Evolutionary conservation across 2,329 filamentous ascomycete genomes (phyloP), one percentile per base, ranked within the genome.

Genomic region (Trichoderma oligosporum): DNA sequence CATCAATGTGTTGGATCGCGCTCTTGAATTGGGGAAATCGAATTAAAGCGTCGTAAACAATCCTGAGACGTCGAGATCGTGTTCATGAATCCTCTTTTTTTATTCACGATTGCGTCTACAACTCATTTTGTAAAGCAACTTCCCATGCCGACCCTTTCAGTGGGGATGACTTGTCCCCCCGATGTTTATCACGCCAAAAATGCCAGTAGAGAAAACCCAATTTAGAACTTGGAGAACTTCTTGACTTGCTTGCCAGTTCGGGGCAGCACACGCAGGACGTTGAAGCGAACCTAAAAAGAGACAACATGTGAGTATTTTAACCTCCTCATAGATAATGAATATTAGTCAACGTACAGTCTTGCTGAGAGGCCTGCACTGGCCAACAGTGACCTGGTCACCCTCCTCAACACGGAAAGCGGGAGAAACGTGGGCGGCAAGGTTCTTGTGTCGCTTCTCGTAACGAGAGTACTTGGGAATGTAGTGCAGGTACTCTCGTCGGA

Each of bases 361-460:
- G 89, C 87, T 92, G 73, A 99, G 85, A 74, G 94, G 94, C 80
- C 94, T 85, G 90, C 94, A 99, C 85, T 99, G 94, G 82, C 94
- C 94, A 79, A 99, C 93, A 71, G 93, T 96, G 73, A 99, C 95
- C 82, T 93, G 88, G 82, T 99, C 94, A 86, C 94, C 95, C 78
- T 97, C 93, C 84, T 96, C 89, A 72, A 97, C 92, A 96, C 94
- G 94, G 91, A 99, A 99, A 79, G 93, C 93, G 72, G 94, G 94
- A 66, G 92, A 97, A 73, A 97, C 93, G 86, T 99, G 94, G 69
- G 93, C 94, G 74, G 94, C 91, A 67, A 99, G 85, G 88, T 99
- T 99, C 89, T 97, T 97, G 90, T 99, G 94, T 79, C 94, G 87
- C 88, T 97, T 97, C 91, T 99, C 95, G 81, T 99, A 99, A 87